phyloP scores from a whole-genome alignment of 169 alveolate genomes.

The Plasmodium ovale region DNA sequence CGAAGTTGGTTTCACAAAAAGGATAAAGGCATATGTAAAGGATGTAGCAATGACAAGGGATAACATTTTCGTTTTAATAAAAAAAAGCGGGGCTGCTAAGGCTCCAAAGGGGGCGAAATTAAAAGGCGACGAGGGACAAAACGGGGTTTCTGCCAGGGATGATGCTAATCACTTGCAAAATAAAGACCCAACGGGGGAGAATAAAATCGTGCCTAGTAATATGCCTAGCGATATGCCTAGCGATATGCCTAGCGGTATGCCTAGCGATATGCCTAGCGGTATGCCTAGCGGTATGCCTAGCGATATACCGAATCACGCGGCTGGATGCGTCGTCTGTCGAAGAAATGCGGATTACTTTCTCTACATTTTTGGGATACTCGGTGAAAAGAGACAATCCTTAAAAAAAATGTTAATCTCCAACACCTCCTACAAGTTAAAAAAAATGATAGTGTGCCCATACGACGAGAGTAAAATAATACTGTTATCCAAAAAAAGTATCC shows the following conservation, averaged over 20 bases:
- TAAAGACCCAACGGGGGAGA: not conserved
- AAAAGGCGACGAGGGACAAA: not conserved
- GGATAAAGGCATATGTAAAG: conserved; percentile 7
- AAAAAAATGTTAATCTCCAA: not conserved
- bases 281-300: not conserved
- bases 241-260: too few relatives aligned
- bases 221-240: not conserved
- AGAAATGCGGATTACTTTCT: not conserved
- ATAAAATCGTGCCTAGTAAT: not conserved
- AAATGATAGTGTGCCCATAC: conserved; percentile 55
- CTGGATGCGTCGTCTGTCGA: too few relatives aligned
- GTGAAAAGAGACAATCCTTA: not conserved
- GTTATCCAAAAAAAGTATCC: conserved; percentile 25
- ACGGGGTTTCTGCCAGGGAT: not conserved
- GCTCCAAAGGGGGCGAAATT: not conserved
- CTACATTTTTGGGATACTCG: not conserved
- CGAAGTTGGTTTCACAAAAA: conserved; percentile 7
- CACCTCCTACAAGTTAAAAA: not conserved
- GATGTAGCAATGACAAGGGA: conserved; percentile 3
- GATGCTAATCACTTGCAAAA: not conserved
- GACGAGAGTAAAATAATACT: conserved; percentile 45
- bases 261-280: not conserved
- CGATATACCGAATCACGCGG: too few relatives aligned
- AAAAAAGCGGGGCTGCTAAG: conserved; percentile 1
- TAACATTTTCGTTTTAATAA: conserved; percentile 14